phyloP scores from a whole-genome alignment of 306 rosid genomes.

The Pterocarpus santalinus region DNA sequence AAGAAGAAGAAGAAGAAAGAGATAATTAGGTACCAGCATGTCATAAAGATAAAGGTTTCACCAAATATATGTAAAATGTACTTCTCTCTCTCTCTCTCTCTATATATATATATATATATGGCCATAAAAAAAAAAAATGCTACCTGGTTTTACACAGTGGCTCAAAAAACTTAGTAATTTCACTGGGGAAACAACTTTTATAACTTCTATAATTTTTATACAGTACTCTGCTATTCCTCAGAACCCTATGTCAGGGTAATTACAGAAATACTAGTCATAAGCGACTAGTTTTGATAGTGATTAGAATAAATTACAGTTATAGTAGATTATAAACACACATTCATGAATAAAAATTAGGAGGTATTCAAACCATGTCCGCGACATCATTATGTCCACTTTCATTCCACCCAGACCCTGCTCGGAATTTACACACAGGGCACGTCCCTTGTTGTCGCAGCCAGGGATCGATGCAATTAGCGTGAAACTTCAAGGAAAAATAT shows the following conservation, averaged over 20 bases:
- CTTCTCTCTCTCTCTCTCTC: too few species aligned
- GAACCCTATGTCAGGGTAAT: slow-evolving; percentile 38
- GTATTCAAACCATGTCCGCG: slow-evolving; percentile 70
- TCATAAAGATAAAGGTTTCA: neutral
- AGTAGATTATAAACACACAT: slow-evolving; percentile 1
- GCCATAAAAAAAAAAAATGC: neutral
- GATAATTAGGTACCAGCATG: too few species aligned
- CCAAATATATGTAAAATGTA: neutral
- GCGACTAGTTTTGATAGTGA: slow-evolving; percentile 19
- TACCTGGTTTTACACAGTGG: neutral
- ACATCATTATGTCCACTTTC: slow-evolving; percentile 65
- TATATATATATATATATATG: too few species aligned
- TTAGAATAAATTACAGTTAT: neutral
- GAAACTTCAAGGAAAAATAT: slow-evolving; percentile 72
- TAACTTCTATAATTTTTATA: neutral
- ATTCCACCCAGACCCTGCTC: slow-evolving; percentile 80
- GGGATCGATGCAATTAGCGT: slow-evolving; percentile 90
- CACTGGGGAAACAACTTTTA: neutral
- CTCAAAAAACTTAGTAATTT: slow-evolving; percentile 8
- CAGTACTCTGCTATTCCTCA: neutral
- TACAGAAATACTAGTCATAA: slow-evolving; percentile 45
- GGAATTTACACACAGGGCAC: slow-evolving; percentile 91
- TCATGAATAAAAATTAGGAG: neutral
- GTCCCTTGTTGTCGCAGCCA: slow-evolving; percentile 97
- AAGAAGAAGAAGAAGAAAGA: too few species aligned